A percentile compares a stretch with the other conserved stretches of the same genome.
phyloP scores from a whole-genome alignment of 2,329 filamentous ascomycete species.

The Chrysoporthe austroafricana region DNA sequence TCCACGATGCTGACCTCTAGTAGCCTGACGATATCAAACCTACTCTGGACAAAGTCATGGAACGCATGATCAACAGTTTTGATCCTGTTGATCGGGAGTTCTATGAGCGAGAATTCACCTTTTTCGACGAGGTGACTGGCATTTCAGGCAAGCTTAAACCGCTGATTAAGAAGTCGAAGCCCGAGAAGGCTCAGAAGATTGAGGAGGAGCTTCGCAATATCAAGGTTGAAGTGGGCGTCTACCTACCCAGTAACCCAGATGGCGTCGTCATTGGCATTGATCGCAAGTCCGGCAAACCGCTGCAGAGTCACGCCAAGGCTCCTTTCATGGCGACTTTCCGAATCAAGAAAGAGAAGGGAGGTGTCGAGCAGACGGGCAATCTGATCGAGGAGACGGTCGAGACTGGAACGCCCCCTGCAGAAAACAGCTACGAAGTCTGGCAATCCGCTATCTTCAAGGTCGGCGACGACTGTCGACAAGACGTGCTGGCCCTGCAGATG shows the following conservation, averaged over 20 bases:
- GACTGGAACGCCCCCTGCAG: conserved; percentile 38
- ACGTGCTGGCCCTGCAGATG: conserved; percentile 95
- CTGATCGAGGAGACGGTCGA: conserved; percentile 53
- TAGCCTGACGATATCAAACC: conserved; percentile 91
- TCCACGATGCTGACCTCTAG: conserved; percentile 31
- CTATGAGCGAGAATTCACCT: conserved; percentile 94
- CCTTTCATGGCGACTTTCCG: conserved; percentile 99
- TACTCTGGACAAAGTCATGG: conserved; percentile 87
- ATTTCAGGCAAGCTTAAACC: conserved; percentile 96
- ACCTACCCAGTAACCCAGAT: conserved; percentile 95
- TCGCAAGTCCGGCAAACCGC: conserved; percentile 93
- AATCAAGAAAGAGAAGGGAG: conserved; percentile 75
- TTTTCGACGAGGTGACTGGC: conserved; percentile 94
- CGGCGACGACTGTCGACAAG: conserved; percentile 96
- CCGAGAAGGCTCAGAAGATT: conserved; percentile 98
- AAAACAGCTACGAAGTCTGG: conserved; percentile 87
- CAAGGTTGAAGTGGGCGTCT: conserved; percentile 94
- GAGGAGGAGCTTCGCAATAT: conserved; percentile 98
- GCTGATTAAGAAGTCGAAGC: conserved; percentile 86
- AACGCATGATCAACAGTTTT: conserved; percentile 81
- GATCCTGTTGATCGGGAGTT: conserved; percentile 78
- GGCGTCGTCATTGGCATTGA: conserved; percentile 98
- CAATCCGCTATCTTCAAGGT: conserved; percentile 99
- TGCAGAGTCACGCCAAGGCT: conserved; percentile 97
- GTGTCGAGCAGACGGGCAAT: conserved; percentile 56